A percentile compares a stretch with the other conserved stretches of the same genome.
phyloP scores from a whole-genome alignment of 2,329 filamentous ascomycete species.

The Coleophoma crateriformis region DNA sequence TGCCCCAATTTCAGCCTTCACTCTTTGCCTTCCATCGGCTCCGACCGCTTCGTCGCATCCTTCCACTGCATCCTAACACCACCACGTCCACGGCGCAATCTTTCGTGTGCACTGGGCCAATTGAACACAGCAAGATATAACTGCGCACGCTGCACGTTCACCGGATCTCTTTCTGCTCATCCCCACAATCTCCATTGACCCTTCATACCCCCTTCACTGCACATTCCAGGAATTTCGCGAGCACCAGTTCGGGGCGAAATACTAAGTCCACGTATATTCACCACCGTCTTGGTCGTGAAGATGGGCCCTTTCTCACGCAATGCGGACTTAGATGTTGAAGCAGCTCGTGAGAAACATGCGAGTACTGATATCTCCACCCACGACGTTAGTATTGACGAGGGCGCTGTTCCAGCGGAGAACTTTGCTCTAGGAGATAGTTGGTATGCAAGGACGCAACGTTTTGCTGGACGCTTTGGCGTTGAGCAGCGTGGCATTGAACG shows the following conservation, averaged over 20 bases:
- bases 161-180: too few species aligned
- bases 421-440: slow-evolving; percentile 49
- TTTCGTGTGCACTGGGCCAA: too few species aligned
- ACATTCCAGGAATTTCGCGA: background rate
- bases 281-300: background rate
- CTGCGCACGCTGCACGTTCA: too few species aligned
- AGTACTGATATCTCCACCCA: slow-evolving; percentile 7
- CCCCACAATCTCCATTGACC: too few species aligned
- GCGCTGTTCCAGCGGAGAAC: slow-evolving; percentile 47
- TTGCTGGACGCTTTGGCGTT: slow-evolving; percentile 60
- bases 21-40: too few species aligned
- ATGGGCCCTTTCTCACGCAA: slow-evolving; percentile 8
- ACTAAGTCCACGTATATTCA: background rate
- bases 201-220: too few species aligned
- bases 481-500: slow-evolving; percentile 74
- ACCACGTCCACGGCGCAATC: too few species aligned
- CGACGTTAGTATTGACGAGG: slow-evolving; percentile 15
- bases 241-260: background rate
- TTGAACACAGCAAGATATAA: too few species aligned
- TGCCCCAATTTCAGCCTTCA: too few species aligned
- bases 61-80: too few species aligned
- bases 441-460: slow-evolving; percentile 54
- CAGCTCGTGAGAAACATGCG: slow-evolving; percentile 9
- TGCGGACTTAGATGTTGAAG: slow-evolving; percentile 19
- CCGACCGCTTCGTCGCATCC: too few species aligned